Evolutionary conservation across 768 basidiomycete species (phyloP).

Genomic region (Collybia mongolica): DNA sequence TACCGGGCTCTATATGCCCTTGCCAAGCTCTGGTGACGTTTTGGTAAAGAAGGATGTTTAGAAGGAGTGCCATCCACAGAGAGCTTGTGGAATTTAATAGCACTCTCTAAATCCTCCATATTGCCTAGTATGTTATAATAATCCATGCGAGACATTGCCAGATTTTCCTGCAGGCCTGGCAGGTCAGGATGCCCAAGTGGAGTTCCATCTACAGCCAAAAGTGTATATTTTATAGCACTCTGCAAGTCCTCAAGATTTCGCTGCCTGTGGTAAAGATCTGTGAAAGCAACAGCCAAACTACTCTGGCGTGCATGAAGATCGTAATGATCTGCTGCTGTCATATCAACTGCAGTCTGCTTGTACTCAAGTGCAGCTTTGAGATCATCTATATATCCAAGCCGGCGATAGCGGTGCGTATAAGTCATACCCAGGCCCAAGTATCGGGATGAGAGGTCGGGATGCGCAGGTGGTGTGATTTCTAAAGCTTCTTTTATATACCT

Average conservation of each 20-base stretch:
- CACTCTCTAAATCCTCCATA: slow-evolving; percentile 4
- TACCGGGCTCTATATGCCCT: not conserved
- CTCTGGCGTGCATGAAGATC: not conserved
- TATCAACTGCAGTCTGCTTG: not conserved
- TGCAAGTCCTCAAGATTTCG: slow-evolving; percentile 8
- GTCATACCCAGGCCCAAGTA: not conserved
- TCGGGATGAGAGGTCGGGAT: slow-evolving; percentile 2
- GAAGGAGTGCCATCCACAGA: slow-evolving; percentile 3
- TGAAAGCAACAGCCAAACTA: not conserved
- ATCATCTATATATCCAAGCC: not conserved
- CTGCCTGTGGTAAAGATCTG: not conserved
- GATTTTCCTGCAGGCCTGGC: not conserved
- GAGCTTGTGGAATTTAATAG: slow-evolving; percentile 1
- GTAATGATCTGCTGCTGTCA: not conserved
- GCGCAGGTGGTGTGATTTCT: not conserved
- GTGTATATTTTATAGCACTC: not conserved
- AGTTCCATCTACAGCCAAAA: not conserved
- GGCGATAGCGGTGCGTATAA: not conserved
- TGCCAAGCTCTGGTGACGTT: slow-evolving; percentile 5
- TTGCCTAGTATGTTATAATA: not conserved
- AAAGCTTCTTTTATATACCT: slow-evolving; percentile 1
- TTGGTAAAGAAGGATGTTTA: not conserved
- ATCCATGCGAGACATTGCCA: slow-evolving; percentile 3
- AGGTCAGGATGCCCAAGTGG: slow-evolving; percentile 6
- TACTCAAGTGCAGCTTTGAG: slow-evolving; percentile 2